These are phyloP conservation scores for Cinchona pubescens DNA, from an alignment of 257 asterid genomes.

Conservation along the genomic window DNA sequence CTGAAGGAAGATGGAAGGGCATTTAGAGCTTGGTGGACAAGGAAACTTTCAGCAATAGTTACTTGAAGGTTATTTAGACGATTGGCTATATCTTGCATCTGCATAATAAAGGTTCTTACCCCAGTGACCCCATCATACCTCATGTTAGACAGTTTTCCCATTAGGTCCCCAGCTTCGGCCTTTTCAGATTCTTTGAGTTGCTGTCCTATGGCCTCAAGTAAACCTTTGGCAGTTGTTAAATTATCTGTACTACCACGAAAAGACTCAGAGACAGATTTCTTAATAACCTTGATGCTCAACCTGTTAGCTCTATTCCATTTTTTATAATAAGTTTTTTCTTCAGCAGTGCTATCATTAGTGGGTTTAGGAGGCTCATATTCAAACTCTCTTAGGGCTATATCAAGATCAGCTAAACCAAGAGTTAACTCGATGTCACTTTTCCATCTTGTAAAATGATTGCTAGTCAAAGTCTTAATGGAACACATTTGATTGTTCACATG, in stretches of 20 bases:
- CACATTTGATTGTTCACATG: not conserved
- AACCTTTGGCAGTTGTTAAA: not conserved
- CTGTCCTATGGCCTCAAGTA: not conserved
- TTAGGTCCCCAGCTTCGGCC: not conserved
- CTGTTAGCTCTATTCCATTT: not conserved
- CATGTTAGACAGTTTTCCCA: not conserved
- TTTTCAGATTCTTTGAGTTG: not conserved
- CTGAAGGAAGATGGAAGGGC: not conserved
- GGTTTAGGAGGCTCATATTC: not conserved
- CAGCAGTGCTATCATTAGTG: not conserved
- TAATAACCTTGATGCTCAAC: not conserved
- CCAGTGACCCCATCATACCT: not conserved
- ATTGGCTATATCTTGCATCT: not conserved
- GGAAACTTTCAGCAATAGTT: not conserved
- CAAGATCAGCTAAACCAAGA: not conserved
- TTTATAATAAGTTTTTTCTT: not conserved
- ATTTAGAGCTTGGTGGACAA: not conserved
- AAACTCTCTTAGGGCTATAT: not conserved
- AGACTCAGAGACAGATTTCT: not conserved
- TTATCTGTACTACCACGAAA: not conserved
- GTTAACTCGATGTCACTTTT: not conserved
- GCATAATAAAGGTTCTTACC: too few species aligned
- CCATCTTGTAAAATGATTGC: not conserved
- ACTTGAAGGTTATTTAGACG: not conserved
- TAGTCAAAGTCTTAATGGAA: not conserved